These are phyloP conservation scores for Trichoderma aggressivum DNA, from an alignment of 2,329 filamentous ascomycete species.

Conservation along the genomic window DNA sequence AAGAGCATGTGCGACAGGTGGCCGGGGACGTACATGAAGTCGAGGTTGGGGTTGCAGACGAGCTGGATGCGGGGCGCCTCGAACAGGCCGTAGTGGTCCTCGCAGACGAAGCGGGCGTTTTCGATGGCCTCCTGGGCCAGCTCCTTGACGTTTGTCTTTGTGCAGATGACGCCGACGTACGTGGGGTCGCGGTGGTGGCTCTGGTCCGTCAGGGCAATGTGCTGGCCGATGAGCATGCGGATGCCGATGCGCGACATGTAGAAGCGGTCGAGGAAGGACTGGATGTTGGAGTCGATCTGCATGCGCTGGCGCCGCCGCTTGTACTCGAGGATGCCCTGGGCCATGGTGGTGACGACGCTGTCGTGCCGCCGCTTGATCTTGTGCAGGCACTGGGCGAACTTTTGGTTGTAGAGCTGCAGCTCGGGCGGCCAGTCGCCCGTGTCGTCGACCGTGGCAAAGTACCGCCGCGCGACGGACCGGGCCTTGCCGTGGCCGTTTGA, in stretches of 20 bases:
- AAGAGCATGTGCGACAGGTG: constrained; percentile 99
- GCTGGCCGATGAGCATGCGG: constrained; percentile 97
- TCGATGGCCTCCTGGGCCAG: constrained; percentile 96
- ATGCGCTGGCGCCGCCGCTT: constrained; percentile 94
- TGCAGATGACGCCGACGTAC: constrained; percentile 98
- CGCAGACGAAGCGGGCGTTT: constrained; percentile 97
- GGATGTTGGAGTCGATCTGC: constrained; percentile 97
- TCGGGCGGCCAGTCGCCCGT: constrained; percentile 88
- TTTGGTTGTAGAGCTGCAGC: constrained; percentile 88
- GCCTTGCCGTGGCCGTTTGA: constrained; percentile 33
- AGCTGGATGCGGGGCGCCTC: constrained; percentile 96
- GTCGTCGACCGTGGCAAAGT: constrained; percentile 91
- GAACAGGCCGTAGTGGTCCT: constrained; percentile 96
- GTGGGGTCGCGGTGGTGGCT: constrained; percentile 83
- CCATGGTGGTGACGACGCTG: constrained; percentile 95
- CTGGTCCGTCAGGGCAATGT: constrained; percentile 95
- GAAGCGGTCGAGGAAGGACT: constrained; percentile 96
- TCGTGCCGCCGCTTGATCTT: constrained; percentile 96
- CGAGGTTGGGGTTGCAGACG: constrained; percentile 87
- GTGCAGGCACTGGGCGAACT: constrained; percentile 83
- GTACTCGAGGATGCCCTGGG: constrained; percentile 96
- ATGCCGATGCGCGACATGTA: constrained; percentile 99
- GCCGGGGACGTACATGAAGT: constrained; percentile 99
- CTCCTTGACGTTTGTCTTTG: constrained; percentile 93
- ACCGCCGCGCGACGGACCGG: constrained; percentile 55